Evolutionary conservation across 306 rosid genomes (phyloP).

Genomic region (Hylodesmum podocarpum): DNA sequence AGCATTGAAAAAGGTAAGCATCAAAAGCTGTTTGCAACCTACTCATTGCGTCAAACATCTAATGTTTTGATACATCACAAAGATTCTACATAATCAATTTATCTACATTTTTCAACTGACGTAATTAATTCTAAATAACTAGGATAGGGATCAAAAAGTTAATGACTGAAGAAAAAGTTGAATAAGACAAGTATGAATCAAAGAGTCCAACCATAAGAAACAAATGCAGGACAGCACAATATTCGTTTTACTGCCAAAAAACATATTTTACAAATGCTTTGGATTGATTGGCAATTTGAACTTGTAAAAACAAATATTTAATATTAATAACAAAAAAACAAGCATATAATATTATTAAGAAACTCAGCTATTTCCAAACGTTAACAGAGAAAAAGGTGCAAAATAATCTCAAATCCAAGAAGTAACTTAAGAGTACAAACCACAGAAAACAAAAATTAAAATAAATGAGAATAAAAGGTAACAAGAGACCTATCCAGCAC

Average conservation of each 20-base stretch:
- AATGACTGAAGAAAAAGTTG: neutral
- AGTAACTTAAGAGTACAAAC: slow-evolving; percentile 10
- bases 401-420: slow-evolving; percentile 9
- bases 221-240: neutral
- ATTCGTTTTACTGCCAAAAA: neutral
- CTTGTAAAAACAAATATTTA: slow-evolving; percentile 11
- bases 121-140: neutral
- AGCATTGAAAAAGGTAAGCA: slow-evolving; percentile 24
- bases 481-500: slow-evolving; percentile 99
- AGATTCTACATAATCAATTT: slow-evolving; percentile 1
- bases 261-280: neutral
- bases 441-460: slow-evolving; percentile 4
- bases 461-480: slow-evolving; percentile 31
- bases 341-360: neutral
- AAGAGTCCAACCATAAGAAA: neutral
- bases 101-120: slow-evolving; percentile 10
- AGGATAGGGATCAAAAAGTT: neutral
- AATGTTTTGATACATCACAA: neutral
- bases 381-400: slow-evolving; percentile 3
- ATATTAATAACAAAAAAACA: neutral
- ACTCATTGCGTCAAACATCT: neutral
- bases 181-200: neutral
- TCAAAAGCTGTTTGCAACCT: neutral
- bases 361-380: slow-evolving; percentile 8
- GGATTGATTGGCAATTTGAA: slow-evolving; percentile 12